These are phyloP conservation scores for Kentomonas sorsogonicus DNA, from an alignment of 208 protist genomes.

Conservation along the genomic window DNA sequence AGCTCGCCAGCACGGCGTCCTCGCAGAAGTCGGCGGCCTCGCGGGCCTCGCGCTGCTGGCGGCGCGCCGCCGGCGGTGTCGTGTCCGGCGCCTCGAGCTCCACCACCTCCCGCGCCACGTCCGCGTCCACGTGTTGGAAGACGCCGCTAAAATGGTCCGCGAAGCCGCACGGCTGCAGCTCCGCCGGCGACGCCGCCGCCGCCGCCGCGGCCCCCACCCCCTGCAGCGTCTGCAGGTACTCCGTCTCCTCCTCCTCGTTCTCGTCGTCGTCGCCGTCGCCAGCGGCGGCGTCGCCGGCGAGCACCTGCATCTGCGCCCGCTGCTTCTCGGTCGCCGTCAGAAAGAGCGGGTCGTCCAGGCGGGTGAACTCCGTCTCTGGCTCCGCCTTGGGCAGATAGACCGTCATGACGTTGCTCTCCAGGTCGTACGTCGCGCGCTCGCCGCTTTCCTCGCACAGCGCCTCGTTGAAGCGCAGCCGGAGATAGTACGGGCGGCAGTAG, in stretches of 20 bases:
- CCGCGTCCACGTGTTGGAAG: constrained; percentile 50
- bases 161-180: constrained; percentile 70
- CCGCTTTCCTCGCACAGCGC: constrained; percentile 61
- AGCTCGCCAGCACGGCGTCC: constrained; percentile 53
- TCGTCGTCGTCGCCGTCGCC: constrained; percentile 29
- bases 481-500: constrained; percentile 85
- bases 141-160: constrained; percentile 67
- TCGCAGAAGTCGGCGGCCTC: constrained; percentile 67
- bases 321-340: constrained; percentile 83
- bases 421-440: constrained; percentile 72
- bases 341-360: constrained; percentile 82
- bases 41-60: constrained; percentile 26
- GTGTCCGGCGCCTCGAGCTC: constrained; percentile 43
- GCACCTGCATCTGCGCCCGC: constrained; percentile 37
- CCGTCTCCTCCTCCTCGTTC: constrained; percentile 50
- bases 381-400: constrained; percentile 84
- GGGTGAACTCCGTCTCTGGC: constrained; percentile 53
- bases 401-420: constrained; percentile 61
- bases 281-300: constrained; percentile 17
- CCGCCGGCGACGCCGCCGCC: background rate
- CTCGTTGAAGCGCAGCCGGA: constrained; percentile 84
- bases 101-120: constrained; percentile 62
- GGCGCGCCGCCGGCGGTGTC: constrained; percentile 43
- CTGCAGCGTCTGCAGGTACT: constrained; percentile 62
- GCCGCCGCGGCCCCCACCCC: background rate